Evolutionary conservation across 179 eudicot genomes (phyloP).

Genomic region (Amaranthus tricolor): DNA sequence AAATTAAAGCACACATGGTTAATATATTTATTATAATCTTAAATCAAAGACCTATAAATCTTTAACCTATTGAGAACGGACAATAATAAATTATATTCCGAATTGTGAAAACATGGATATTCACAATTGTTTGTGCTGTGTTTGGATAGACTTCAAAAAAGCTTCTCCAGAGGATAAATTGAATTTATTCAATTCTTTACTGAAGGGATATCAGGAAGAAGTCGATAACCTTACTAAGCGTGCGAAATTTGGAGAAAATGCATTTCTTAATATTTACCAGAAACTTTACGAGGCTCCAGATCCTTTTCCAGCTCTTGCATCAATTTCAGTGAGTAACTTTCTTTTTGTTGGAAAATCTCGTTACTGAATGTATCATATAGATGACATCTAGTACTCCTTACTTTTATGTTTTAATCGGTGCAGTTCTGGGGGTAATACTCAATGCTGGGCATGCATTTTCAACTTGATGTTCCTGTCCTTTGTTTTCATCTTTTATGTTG

Average conservation of each 20-base stretch:
- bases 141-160: slow-evolving; percentile 80
- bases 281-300: slow-evolving; percentile 98
- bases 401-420: background rate
- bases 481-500: background rate
- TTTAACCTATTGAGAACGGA: no score
- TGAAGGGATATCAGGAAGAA: slow-evolving; percentile 96
- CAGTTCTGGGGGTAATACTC: background rate
- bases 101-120: background rate
- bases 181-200: slow-evolving; percentile 67
- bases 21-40: no score
- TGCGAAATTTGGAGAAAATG: slow-evolving; percentile 96
- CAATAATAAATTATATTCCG: no score
- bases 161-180: slow-evolving; percentile 83
- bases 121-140: slow-evolving; percentile 18
- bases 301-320: slow-evolving; percentile 87
- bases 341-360: background rate
- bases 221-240: slow-evolving; percentile 96
- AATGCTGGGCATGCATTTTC: background rate
- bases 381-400: background rate
- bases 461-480: background rate
- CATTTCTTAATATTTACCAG: slow-evolving; percentile 93
- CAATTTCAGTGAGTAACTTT: slow-evolving; percentile 67
- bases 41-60: no score
- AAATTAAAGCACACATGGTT: no score
- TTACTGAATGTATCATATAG: background rate